phyloP scores from a whole-genome alignment of 2,329 filamentous ascomycete genomes.

The Fusarium lateritium region DNA sequence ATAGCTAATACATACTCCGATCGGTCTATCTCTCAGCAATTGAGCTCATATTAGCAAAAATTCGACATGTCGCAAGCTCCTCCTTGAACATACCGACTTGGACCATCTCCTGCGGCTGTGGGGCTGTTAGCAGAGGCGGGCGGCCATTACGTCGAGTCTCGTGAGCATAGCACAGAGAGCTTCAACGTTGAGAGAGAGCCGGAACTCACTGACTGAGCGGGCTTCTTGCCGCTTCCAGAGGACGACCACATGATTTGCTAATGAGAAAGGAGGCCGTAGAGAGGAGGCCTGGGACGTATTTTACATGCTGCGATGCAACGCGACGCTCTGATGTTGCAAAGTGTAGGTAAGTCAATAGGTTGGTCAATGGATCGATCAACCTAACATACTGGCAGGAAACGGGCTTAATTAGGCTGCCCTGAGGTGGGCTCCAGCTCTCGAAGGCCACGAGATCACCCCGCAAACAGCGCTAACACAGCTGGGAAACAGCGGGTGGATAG shows the following conservation, averaged over 20 bases:
- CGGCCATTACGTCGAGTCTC: conserved; percentile 46
- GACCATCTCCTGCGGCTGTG: conserved; percentile 89
- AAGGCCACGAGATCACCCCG: conserved; percentile 40
- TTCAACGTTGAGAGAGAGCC: conserved; percentile 29
- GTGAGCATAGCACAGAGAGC: conserved; percentile 39
- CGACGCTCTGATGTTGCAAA: conserved; percentile 47
- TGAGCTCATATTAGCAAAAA: conserved; percentile 48
- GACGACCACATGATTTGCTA: conserved; percentile 72
- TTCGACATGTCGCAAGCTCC: conserved; percentile 26
- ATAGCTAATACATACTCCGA: conserved; percentile 69
- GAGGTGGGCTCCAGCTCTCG: conserved; percentile 16
- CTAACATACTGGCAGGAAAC: conserved; percentile 16
- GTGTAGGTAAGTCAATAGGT: conserved; percentile 36
- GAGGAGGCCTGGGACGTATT: conserved; percentile 43
- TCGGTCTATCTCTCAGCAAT: conserved; percentile 62
- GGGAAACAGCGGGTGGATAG: conserved; percentile 33
- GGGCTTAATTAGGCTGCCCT: conserved; percentile 32
- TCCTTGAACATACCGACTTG: conserved; percentile 84
- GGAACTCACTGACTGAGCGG: conserved; percentile 76
- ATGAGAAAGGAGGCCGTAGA: conserved; percentile 44
- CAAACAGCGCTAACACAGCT: conserved; percentile 36
- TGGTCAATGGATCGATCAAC: conserved; percentile 33
- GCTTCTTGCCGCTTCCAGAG: conserved; percentile 77
- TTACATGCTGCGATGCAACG: conserved; percentile 52
- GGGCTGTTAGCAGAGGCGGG: conserved; percentile 55